Evolutionary conservation across 2,329 filamentous ascomycete species (phyloP), one percentile per base, ranked within the genome.

Genomic region (Mycosphaerella sp.): DNA sequence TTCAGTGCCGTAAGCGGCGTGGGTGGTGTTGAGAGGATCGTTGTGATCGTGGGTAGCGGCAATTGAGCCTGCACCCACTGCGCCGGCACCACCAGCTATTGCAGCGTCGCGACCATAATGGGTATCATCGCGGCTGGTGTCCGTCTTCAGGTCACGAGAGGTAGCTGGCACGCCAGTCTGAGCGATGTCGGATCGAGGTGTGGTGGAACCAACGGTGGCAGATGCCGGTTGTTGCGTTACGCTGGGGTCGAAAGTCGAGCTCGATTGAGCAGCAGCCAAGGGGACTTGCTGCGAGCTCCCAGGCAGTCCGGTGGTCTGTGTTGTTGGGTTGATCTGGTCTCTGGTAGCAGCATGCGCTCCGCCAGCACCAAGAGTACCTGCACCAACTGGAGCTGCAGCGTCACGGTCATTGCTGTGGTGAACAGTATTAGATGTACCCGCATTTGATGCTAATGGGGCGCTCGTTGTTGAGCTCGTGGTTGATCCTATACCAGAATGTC

Each of bases 71-170:
- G 58, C 63, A 17, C 63, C 66, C 25, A 62, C 64, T 36, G 63
- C 60, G 7, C 64, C 68, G 58, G n/a, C 62, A 13, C 64, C 67
- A 39, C 60, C 66, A 25, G 53, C 66, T 2, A 66, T 25, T 8
- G 64, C 66, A 9, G 64, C 63, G 50, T 70, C 62, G 17, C 65
- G 62, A 32, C 63, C 65, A 34, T 64, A 58, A 40, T 67, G 65
- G 7, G 41, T 28, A 13, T 36, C 41, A n/a, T 41, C 54, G 4
- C 48, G 44, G 18, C 18, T 32, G 12, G 27, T 41, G 6, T 37
- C 28, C 8, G 28, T 42, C 17, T 28, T 49, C 16, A 34, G 44
- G n/a, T 48, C 37, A 28, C 18, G 37, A 5, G 18, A 13, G 12
- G 17, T 34, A 16, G 34, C 34, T 32, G 53, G 49, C 40, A 50